Conservation (phyloP, 2,329 filamentous ascomycete genomes). For the Hymenoscyphus fructigenus region DNA sequence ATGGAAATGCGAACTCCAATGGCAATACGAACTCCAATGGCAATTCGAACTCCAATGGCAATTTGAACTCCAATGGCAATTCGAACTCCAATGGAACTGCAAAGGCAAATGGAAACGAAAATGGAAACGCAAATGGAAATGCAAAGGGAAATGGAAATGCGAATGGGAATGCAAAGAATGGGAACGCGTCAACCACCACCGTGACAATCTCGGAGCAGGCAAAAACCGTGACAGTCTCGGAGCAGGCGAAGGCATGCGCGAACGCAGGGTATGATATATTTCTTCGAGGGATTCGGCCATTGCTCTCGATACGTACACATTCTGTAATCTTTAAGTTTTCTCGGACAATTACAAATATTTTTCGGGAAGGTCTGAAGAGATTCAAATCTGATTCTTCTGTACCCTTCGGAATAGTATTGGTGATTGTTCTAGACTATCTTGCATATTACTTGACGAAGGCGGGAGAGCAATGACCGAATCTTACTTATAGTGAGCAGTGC, state of each 20-base stretch:
- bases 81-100: no score
- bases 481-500: neutral
- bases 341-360: neutral
- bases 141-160: neutral
- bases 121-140: conserved; percentile 2
- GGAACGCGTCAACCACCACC: neutral
- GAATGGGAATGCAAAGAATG: neutral
- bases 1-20: no score
- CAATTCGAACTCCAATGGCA: no score
- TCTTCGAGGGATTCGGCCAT: neutral
- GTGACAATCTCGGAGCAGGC: neutral
- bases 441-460: neutral
- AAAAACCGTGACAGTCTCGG: conserved; percentile 1
- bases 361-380: neutral
- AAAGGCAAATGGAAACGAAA: conserved; percentile 6
- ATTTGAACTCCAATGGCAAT: no score
- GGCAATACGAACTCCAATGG: no score
- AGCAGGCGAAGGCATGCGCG: conserved; percentile 13
- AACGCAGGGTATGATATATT: conserved; percentile 9
- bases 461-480: neutral
- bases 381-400: neutral
- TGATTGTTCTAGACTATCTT: neutral
- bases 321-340: neutral
- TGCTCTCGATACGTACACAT: neutral
- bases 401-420: neutral